phyloP scores from a whole-genome alignment of 2,329 filamentous ascomycete species.

The Talaromyces amestolkiae region DNA sequence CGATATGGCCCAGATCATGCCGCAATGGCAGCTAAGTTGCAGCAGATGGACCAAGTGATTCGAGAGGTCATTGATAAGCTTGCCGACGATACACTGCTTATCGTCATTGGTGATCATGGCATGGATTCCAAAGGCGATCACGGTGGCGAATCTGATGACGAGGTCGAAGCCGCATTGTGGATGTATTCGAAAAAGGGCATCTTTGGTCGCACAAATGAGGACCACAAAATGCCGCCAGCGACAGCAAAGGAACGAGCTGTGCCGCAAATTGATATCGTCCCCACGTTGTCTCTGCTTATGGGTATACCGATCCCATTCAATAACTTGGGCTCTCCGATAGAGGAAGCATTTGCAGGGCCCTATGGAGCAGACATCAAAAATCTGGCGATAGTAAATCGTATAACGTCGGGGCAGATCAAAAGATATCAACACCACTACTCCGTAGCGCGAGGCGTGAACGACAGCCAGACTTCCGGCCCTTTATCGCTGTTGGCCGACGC shows the following conservation, averaged over 20 bases:
- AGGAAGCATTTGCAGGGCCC: slow-evolving; percentile 80
- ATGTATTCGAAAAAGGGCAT: slow-evolving; percentile 90
- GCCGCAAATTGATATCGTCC: slow-evolving; percentile 89
- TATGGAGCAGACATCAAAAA: slow-evolving; percentile 71
- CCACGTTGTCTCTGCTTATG: slow-evolving; percentile 81
- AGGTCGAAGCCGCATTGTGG: slow-evolving; percentile 92
- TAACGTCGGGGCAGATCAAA: slow-evolving; percentile 81
- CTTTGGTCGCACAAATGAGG: slow-evolving; percentile 73
- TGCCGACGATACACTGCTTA: slow-evolving; percentile 80
- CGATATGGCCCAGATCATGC: slow-evolving; percentile 90
- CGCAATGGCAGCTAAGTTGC: slow-evolving; percentile 85
- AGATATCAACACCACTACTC: slow-evolving; percentile 86
- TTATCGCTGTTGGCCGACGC: slow-evolving; percentile 60
- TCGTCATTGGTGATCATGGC: slow-evolving; percentile 98
- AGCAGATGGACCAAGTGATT: slow-evolving; percentile 84
- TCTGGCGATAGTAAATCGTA: slow-evolving; percentile 70
- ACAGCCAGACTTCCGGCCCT: slow-evolving; percentile 56
- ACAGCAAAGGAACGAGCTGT: slow-evolving; percentile 74
- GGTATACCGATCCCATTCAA: slow-evolving; percentile 95
- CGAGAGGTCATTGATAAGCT: slow-evolving; percentile 67
- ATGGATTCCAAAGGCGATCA: slow-evolving; percentile 98
- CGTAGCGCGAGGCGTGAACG: slow-evolving; percentile 65
- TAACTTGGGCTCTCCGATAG: slow-evolving; percentile 87
- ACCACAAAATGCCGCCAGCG: slow-evolving; percentile 55
- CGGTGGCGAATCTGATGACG: slow-evolving; percentile 95